Evolutionary conservation across 345 rosid genomes (phyloP), one percentile per base, ranked within the genome.

Genomic region (Ailanthus altissimus): DNA sequence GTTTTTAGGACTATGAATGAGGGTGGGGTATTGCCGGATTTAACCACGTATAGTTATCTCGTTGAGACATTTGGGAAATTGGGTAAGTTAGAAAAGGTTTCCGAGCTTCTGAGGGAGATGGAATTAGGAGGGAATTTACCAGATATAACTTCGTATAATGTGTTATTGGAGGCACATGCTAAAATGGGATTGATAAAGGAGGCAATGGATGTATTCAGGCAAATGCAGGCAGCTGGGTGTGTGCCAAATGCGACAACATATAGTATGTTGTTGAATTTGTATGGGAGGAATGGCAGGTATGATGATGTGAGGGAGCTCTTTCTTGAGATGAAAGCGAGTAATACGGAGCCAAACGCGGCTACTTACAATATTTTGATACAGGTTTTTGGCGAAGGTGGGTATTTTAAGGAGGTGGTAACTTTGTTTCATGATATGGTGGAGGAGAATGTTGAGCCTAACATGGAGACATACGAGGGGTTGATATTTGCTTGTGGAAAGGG

Each of bases 381-480:
- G 70, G 98, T 92, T 43, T 95, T 95, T 61, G 97, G 97, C 57
- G 94, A 95, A 83, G 98, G 98, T 82, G 99, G 97, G 78, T 95
- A 92, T 85, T 92, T 93, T 75, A 90, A 93, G 88, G 98, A 95
- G 92, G 98, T 92, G 70, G 96, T 95, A 43, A 90, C 99, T 69
- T 85, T 95, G 87, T 95, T 93, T 84, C 91, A 87, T 82, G 98
- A 95, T 83, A 92, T 95, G 97, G 89, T 89, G 73, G 99, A 95
- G 83, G 99, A 95, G 86, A 92, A 88, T 78, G 88, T 95, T 57
- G 89, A 92, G 84, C 96, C 99, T 15, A 88, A 90, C 77, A 89
- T 90, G 94, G 93, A 83, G 63, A 95, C 98, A 53, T 95, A 87
- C 56, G 99, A 95, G 85, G 98, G 98, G 57, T 86, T 95, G 85